These are phyloP conservation scores for Colletotrichum limetticola DNA, from an alignment of 2,329 filamentous ascomycete species.

Conservation along the genomic window DNA sequence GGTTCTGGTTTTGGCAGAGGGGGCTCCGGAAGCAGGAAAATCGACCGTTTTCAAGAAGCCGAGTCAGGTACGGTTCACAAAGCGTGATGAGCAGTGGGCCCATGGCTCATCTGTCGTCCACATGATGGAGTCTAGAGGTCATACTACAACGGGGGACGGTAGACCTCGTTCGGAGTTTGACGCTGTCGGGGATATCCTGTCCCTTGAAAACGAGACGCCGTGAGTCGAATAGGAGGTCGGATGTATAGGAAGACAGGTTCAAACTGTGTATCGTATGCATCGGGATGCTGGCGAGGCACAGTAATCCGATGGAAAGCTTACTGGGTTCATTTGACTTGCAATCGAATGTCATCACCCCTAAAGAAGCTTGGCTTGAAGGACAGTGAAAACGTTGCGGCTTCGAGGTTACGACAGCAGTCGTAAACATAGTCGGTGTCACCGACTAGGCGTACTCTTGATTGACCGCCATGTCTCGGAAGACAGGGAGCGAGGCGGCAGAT, in stretches of 20 bases:
- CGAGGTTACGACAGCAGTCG: neutral
- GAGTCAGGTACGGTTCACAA: neutral
- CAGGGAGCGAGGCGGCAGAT: conserved; percentile 11
- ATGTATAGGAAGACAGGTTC: neutral
- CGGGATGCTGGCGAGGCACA: neutral
- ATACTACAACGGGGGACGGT: neutral
- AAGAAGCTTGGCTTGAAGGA: conserved; percentile 3
- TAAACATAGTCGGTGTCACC: conserved; percentile 23
- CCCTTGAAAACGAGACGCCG: neutral
- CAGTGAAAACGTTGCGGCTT: neutral
- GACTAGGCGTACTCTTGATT: conserved; percentile 7
- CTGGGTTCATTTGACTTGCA: neutral
- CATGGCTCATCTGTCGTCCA: conserved; percentile 5
- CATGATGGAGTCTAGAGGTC: neutral
- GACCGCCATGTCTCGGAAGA: conserved; percentile 32
- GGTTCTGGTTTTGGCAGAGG: neutral
- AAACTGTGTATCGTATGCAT: neutral
- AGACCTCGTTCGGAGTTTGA: neutral
- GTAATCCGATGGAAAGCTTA: neutral
- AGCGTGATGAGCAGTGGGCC: neutral
- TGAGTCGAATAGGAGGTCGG: conserved; percentile 3
- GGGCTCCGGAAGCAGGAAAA: conserved; percentile 5
- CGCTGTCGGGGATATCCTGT: conserved; percentile 16
- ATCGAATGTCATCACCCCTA: neutral
- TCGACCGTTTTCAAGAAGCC: conserved; percentile 6